Evolutionary conservation across 345 rosid species (phyloP).

Genomic region (Erodium maritimum): DNA sequence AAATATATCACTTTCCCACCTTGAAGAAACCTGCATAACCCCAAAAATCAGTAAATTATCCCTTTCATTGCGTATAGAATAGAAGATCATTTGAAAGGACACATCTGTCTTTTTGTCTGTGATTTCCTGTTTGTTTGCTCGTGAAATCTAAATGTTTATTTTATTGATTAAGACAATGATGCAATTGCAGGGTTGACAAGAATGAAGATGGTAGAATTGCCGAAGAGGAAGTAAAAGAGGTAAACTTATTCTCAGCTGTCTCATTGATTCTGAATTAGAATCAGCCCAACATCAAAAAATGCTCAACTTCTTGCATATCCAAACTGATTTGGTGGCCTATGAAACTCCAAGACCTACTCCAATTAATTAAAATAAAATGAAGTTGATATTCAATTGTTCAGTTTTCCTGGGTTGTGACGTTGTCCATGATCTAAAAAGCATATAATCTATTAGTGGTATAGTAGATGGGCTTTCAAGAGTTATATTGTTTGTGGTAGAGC

Average conservation of each 20-base stretch:
- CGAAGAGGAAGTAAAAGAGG: conserved; percentile 28
- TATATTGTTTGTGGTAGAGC: background rate
- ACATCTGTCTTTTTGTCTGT: too few species aligned
- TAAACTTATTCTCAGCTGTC: background rate
- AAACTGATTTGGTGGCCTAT: background rate
- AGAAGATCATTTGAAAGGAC: too few species aligned
- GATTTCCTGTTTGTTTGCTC: too few species aligned
- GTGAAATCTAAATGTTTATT: too few species aligned
- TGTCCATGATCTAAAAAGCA: background rate
- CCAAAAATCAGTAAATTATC: too few species aligned
- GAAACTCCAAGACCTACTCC: background rate
- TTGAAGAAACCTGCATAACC: too few species aligned
- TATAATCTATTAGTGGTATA: too few species aligned
- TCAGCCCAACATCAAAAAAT: background rate
- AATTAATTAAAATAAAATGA: too few species aligned
- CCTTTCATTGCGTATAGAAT: too few species aligned
- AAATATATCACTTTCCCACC: too few species aligned
- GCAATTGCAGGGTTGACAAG: conserved; percentile 38
- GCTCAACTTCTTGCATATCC: background rate
- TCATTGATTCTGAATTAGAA: too few species aligned
- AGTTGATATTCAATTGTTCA: background rate
- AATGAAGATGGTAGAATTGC: conserved; percentile 36
- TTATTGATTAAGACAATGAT: background rate
- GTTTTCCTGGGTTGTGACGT: background rate
- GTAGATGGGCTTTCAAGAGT: too few species aligned